Evolutionary conservation across 2,329 filamentous ascomycete genomes (phyloP).

Genomic region (Decorospora gaudefroyi): DNA sequence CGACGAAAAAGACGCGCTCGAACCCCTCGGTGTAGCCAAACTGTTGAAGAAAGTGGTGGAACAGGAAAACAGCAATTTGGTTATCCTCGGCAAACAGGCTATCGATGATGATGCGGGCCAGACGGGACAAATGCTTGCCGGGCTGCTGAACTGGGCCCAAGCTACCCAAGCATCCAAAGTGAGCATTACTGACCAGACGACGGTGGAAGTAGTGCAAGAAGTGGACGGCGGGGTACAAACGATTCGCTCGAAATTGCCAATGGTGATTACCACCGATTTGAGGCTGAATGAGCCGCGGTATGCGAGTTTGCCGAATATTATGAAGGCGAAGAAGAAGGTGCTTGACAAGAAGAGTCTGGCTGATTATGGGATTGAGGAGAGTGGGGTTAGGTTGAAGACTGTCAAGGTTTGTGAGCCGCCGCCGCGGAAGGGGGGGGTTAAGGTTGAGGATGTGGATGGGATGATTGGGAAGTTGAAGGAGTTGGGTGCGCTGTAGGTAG

Average conservation of each 20-base stretch:
- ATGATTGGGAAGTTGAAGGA: slow-evolving; percentile 94
- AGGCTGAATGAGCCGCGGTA: slow-evolving; percentile 93
- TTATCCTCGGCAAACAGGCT: slow-evolving; percentile 95
- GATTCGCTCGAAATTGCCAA: slow-evolving; percentile 78
- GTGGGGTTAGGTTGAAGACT: slow-evolving; percentile 78
- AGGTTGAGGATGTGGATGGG: slow-evolving; percentile 97
- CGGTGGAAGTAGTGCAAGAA: slow-evolving; percentile 80
- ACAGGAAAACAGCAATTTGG: slow-evolving; percentile 84
- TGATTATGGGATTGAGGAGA: slow-evolving; percentile 75
- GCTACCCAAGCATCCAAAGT: slow-evolving; percentile 91
- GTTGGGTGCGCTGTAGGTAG: slow-evolving; percentile 82
- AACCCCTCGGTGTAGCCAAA: slow-evolving; percentile 91
- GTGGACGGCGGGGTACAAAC: slow-evolving; percentile 96
- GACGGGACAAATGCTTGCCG: slow-evolving; percentile 98
- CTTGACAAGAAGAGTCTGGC: slow-evolving; percentile 86
- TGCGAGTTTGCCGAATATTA: slow-evolving; percentile 95
- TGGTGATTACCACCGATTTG: slow-evolving; percentile 94
- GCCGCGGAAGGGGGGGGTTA: slow-evolving; percentile 85
- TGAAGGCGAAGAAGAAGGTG: slow-evolving; percentile 99
- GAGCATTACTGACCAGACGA: slow-evolving; percentile 71
- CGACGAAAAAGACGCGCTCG: slow-evolving; percentile 70
- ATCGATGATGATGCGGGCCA: slow-evolving; percentile 96
- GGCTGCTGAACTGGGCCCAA: slow-evolving; percentile 88
- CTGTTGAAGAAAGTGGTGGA: slow-evolving; percentile 78
- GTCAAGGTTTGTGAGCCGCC: slow-evolving; percentile 89